These are phyloP conservation scores for Tulasnella sp. DNA, from an alignment of 768 basidiomycete genomes.

Conservation along the genomic window DNA sequence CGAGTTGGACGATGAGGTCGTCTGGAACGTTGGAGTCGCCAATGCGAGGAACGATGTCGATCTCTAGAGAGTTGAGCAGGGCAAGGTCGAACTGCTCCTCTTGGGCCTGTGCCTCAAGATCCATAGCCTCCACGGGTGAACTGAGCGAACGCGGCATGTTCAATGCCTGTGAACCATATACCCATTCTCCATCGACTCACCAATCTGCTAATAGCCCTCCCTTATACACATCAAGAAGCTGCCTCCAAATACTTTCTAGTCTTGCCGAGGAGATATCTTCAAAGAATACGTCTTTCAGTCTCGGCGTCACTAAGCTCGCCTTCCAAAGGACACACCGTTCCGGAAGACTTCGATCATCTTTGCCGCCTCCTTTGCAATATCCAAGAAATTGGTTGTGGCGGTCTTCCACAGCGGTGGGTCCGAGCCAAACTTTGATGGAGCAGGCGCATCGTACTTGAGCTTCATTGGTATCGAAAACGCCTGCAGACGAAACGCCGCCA, in stretches of 20 bases:
- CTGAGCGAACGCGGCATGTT: constrained; percentile 45
- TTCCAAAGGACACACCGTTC: constrained; percentile 43
- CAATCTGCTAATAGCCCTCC: constrained; percentile 83
- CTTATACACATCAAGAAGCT: constrained; percentile 72
- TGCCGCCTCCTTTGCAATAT: constrained; percentile 65
- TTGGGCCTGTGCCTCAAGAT: constrained; percentile 61
- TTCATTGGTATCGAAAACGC: constrained; percentile 89
- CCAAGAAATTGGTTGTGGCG: constrained; percentile 75
- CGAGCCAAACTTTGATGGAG: constrained; percentile 81
- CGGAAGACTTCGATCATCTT: constrained; percentile 51
- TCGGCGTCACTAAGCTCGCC: background rate
- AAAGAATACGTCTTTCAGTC: background rate
- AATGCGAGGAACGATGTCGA: constrained; percentile 71
- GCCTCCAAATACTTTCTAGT: constrained; percentile 80
- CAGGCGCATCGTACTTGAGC: constrained; percentile 90
- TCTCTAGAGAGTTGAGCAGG: constrained; percentile 73
- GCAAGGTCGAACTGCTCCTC: constrained; percentile 85
- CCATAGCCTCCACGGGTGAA: constrained; percentile 54
- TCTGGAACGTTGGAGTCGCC: constrained; percentile 69
- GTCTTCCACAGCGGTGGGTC: constrained; percentile 93
- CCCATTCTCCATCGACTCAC: constrained; percentile 50
- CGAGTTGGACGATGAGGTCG: constrained; percentile 59
- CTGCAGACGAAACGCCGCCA: constrained; percentile 40
- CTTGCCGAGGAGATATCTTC: constrained; percentile 59
- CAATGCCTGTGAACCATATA: too few species aligned